These are phyloP conservation scores for Melanopsichium pennsylvanicum DNA, from an alignment of 1,284 basidiomycete genomes.

Conservation along the genomic window DNA sequence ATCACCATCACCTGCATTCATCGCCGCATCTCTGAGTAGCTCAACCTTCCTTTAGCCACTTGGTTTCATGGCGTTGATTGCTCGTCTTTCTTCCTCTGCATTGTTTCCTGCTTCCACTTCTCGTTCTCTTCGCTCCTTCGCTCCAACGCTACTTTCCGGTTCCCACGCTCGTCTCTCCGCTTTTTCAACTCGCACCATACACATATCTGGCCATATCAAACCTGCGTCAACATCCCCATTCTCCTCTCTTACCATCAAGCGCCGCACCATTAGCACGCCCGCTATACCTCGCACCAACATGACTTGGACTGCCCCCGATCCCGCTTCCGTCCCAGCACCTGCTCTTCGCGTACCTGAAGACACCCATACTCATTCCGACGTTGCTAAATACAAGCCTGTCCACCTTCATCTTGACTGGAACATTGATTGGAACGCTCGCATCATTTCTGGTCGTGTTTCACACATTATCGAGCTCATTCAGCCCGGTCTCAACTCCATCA, in stretches of 20 bases:
- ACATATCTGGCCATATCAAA: background rate
- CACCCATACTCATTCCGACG: constrained; percentile 57
- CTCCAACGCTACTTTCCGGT: constrained; percentile 17
- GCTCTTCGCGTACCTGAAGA: constrained; percentile 43
- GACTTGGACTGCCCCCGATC: constrained; percentile 58
- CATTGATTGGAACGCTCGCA: constrained; percentile 77
- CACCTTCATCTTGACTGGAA: constrained; percentile 76
- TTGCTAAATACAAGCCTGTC: constrained; percentile 51
- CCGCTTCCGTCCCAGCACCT: constrained; percentile 54
- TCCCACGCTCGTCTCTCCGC: background rate
- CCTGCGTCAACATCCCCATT: background rate
- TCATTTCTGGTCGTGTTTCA: constrained; percentile 77
- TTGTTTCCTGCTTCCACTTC: constrained; percentile 2
- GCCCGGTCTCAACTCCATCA: constrained; percentile 74
- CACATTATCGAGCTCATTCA: constrained; percentile 74
- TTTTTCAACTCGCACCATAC: constrained; percentile 1
- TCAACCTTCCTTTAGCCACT: constrained; percentile 1
- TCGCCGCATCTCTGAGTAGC: constrained; percentile 8
- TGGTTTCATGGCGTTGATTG: constrained; percentile 26
- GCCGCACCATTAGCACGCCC: background rate
- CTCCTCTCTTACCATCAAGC: background rate
- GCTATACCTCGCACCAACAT: constrained; percentile 13
- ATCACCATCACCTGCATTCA: constrained; percentile 1
- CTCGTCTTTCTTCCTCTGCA: constrained; percentile 3
- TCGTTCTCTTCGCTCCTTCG: constrained; percentile 34